These are phyloP conservation scores for Loxodes magnus DNA, from an alignment of 73 alveolate genomes.

Conservation along the genomic window DNA sequence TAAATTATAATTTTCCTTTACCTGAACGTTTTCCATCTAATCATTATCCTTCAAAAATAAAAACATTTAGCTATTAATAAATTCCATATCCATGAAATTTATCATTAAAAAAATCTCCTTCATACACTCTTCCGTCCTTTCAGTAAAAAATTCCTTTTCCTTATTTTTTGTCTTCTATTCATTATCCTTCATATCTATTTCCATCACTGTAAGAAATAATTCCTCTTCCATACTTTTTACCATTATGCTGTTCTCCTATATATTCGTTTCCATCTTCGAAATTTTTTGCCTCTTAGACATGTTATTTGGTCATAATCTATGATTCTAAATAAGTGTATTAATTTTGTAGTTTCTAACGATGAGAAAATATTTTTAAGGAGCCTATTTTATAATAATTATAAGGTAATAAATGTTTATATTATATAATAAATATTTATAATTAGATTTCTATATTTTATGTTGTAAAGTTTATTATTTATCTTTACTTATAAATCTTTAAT, in stretches of 20 bases:
- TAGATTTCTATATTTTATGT: too few species aligned
- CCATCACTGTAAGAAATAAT: constrained; percentile 11
- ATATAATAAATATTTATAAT: too few species aligned
- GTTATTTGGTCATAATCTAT: constrained; percentile 14
- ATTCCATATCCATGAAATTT: constrained; percentile 42
- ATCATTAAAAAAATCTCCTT: constrained; percentile 38
- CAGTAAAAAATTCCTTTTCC: constrained; percentile 44
- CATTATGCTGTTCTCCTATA: constrained; percentile 17
- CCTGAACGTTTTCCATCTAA: constrained; percentile 49
- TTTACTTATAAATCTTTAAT: too few species aligned
- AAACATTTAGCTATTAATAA: constrained; percentile 45
- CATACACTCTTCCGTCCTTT: constrained; percentile 49
- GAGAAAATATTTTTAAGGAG: too few species aligned
- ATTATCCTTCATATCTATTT: constrained; percentile 35
- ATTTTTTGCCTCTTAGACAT: constrained; percentile 15
- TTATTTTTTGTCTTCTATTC: constrained; percentile 23
- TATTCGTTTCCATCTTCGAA: constrained; percentile 27
- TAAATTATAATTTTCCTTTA: constrained; percentile 27
- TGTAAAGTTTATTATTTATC: too few species aligned
- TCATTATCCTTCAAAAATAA: constrained; percentile 46
- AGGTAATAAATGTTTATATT: too few species aligned
- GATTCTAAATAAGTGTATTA: too few species aligned
- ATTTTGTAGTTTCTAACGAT: too few species aligned
- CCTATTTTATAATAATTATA: too few species aligned
- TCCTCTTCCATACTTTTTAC: constrained; percentile 27